Percentiles rank a stretch among this genome's conserved stretches.
Conservation (phyloP, 768 basidiomycete genomes). For the Scleroderma bovista region DNA sequence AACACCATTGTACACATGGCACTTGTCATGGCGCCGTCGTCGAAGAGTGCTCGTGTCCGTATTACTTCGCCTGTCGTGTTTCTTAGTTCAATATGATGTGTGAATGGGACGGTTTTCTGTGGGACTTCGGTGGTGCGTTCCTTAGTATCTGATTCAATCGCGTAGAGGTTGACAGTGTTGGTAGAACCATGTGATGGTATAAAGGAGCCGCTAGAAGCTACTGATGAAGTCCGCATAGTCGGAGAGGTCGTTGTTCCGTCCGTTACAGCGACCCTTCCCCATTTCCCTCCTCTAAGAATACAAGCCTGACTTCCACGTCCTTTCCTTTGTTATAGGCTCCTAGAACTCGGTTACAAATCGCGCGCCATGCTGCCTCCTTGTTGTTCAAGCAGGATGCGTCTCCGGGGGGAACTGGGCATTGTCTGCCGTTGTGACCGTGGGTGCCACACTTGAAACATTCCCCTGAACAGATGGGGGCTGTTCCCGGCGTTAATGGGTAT, state of each 20-base stretch:
- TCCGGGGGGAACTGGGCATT: not conserved
- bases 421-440: not conserved
- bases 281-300: not conserved
- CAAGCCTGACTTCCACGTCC: not conserved
- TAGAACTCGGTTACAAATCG: not conserved
- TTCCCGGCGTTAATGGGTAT: not conserved
- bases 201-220: too few relatives aligned
- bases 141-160: not conserved
- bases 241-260: not conserved
- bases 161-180: too few relatives aligned
- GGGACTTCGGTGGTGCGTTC: too few relatives aligned
- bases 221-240: too few relatives aligned
- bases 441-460: not conserved
- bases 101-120: not conserved
- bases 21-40: not conserved
- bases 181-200: too few relatives aligned
- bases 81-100: not conserved
- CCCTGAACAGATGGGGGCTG: not conserved
- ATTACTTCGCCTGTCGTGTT: not conserved
- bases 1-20: not conserved
- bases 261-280: not conserved
- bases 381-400: too few relatives aligned
- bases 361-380: not conserved
- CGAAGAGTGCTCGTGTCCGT: not conserved
- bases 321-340: not conserved